These are phyloP conservation scores for Turritis glabra DNA, from an alignment of 345 rosid species.

Conservation along the genomic window DNA sequence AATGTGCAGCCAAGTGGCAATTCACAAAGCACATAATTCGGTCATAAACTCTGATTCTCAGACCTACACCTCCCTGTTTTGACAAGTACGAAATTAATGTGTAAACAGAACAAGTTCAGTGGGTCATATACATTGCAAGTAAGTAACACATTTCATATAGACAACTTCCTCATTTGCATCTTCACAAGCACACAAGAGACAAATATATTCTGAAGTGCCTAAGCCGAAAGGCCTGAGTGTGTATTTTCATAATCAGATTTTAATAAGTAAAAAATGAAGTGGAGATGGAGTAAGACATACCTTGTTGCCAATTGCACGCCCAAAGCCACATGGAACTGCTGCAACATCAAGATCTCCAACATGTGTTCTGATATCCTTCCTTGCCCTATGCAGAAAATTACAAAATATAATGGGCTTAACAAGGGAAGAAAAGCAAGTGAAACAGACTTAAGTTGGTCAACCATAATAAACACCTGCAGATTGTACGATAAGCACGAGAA, in stretches of 20 bases:
- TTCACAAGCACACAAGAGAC: too few relatives aligned
- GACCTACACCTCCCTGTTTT: conserved; percentile 80
- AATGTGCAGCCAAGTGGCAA: conserved; percentile 84
- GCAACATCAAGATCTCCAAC: conserved; percentile 97
- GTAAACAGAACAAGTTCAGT: not conserved
- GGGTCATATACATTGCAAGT: too few relatives aligned
- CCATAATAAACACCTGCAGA: not conserved
- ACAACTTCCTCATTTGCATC: too few relatives aligned
- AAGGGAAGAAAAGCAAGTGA: not conserved
- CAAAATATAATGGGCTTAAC: conserved; percentile 4
- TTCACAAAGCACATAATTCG: conserved; percentile 80
- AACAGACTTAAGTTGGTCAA: not conserved
- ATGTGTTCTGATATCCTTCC: conserved; percentile 78
- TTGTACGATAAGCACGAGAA: not conserved
- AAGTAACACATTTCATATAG: too few relatives aligned
- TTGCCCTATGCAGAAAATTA: conserved; percentile 62
- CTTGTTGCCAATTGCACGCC: conserved; percentile 98
- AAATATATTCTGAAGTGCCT: too few relatives aligned
- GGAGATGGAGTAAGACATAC: conserved; percentile 35
- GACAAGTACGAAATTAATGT: not conserved
- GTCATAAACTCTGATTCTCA: conserved; percentile 78
- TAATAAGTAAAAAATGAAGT: too few relatives aligned
- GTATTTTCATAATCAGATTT: too few relatives aligned
- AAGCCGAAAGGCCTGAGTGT: too few relatives aligned
- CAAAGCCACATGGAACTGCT: conserved; percentile 98